Evolutionary conservation across 352 stramenopile species (phyloP).

Genomic region (Pythium folliculosum): DNA sequence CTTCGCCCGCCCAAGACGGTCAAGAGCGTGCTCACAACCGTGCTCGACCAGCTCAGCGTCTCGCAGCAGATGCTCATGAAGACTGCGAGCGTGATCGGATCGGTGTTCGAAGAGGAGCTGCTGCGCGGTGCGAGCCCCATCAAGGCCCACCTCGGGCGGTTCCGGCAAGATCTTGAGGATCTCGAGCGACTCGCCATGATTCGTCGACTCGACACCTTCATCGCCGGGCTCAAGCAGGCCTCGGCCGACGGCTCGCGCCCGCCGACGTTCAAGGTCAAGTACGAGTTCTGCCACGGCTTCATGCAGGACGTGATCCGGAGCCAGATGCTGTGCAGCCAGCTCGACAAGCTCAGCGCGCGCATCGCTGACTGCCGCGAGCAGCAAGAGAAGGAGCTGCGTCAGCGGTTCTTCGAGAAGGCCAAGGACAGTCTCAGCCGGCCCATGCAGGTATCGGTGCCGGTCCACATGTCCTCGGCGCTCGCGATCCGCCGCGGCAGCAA

Average conservation of each 20-base stretch:
- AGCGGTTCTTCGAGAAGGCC: conserved; percentile 76
- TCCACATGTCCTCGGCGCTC: neutral
- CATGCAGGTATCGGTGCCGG: conserved; percentile 36
- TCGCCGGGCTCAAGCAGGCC: conserved; percentile 53
- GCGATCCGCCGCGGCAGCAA: conserved; percentile 28
- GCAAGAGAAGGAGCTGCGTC: conserved; percentile 74
- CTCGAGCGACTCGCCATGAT: conserved; percentile 79
- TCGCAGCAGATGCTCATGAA: conserved; percentile 89
- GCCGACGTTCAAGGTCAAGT: conserved; percentile 70
- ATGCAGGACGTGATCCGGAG: conserved; percentile 83
- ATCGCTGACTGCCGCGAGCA: conserved; percentile 74
- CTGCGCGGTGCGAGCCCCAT: conserved; percentile 73
- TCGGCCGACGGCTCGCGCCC: neutral
- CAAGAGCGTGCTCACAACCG: conserved; percentile 82
- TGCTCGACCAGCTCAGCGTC: conserved; percentile 81
- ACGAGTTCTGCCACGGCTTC: conserved; percentile 85
- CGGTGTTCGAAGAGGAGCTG: conserved; percentile 74
- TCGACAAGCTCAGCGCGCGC: conserved; percentile 76
- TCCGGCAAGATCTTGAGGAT: conserved; percentile 69
- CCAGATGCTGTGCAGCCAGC: conserved; percentile 80
- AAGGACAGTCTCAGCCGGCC: conserved; percentile 56
- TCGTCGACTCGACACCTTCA: conserved; percentile 73
- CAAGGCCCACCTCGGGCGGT: conserved; percentile 63
- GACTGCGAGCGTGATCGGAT: conserved; percentile 79
- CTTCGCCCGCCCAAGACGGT: conserved; percentile 71